Base-by-base conservation (phyloP, 2,329 filamentous ascomycete species). In the Pseudogymnoascus destructans region DNA sequence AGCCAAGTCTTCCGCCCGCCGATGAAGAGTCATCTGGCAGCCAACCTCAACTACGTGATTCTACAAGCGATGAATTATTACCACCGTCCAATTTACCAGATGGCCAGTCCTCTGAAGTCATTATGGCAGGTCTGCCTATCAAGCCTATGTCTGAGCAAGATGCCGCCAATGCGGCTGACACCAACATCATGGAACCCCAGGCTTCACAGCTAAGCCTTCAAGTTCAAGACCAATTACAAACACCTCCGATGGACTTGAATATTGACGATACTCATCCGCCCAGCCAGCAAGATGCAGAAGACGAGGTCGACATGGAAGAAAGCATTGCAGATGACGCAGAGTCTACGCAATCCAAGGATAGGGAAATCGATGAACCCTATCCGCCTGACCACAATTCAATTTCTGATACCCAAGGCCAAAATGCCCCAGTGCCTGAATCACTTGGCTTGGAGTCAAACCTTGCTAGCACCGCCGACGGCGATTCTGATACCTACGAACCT, bases 401-500 rank as follows among this genome's bases (percentile, higher is more conserved):
- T 17, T 19, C 13, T 30, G 46, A 17, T 30, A 3, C 13, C 25
- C 46, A 52, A 15, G 25, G 11, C 25, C n/a, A 52, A 52, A 52
- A 30, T 17, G 9, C 23, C 46, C 15, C 25, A 2, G 46, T 17
- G 9, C 9, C 46, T 52, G 15, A 52, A 52, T 30, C 46, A 52
- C 4, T 30, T 30, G 46, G 15, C 25, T 17, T 52, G 46, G 46
- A 17, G 46, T 23, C n/a, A 19, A 52, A 52, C 25, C 46, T 17
- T 49, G 23, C 11, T 11, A 49, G 63, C 21, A 27, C 54, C n/a
- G 57, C 56, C 35, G 64, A 66, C 3, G 57, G 59, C 5, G 67
- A 67, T 42, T 77, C 77, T 1, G 79, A 82, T 60, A 75, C 71
- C 55, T 81, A 82, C 64, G 79, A 84, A 62, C 79, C 79, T 54